phyloP scores from a whole-genome alignment of 2,329 filamentous ascomycete genomes.

The Onygenales sp. region DNA sequence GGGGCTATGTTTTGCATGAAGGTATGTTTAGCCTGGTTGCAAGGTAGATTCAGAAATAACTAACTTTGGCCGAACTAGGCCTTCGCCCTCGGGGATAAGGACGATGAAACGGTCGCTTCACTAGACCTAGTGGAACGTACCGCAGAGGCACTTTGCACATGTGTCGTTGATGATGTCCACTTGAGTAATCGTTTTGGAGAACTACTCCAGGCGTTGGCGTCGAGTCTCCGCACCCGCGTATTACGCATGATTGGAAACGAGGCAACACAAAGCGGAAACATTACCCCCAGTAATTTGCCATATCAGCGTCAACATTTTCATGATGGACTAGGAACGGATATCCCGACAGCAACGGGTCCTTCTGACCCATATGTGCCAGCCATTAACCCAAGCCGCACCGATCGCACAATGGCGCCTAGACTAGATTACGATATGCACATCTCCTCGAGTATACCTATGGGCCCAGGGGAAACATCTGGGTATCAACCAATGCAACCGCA shows the following conservation, averaged over 20 bases:
- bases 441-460: background rate
- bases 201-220: slow-evolving; percentile 11
- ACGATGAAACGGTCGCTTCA: slow-evolving; percentile 43
- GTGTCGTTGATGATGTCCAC: slow-evolving; percentile 51
- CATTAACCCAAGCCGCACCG: background rate
- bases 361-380: background rate
- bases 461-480: background rate
- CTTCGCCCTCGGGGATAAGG: slow-evolving; percentile 47
- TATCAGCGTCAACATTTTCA: slow-evolving; percentile 5
- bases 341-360: background rate
- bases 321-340: background rate
- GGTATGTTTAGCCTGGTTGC: slow-evolving; percentile 15
- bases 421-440: background rate
- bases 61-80: slow-evolving; percentile 24
- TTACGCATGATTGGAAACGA: slow-evolving; percentile 5
- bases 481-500: slow-evolving; percentile 4
- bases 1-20: slow-evolving; percentile 50
- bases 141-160: slow-evolving; percentile 42
- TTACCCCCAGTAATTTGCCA: slow-evolving; percentile 8
- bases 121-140: slow-evolving; percentile 43
- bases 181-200: slow-evolving; percentile 55
- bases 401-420: background rate
- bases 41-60: background rate
- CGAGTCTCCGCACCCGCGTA: slow-evolving; percentile 11
- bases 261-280: slow-evolving; percentile 7